Base-by-base conservation (phyloP, 2,329 filamentous ascomycete species). In the Herpotrichia juniperi region DNA sequence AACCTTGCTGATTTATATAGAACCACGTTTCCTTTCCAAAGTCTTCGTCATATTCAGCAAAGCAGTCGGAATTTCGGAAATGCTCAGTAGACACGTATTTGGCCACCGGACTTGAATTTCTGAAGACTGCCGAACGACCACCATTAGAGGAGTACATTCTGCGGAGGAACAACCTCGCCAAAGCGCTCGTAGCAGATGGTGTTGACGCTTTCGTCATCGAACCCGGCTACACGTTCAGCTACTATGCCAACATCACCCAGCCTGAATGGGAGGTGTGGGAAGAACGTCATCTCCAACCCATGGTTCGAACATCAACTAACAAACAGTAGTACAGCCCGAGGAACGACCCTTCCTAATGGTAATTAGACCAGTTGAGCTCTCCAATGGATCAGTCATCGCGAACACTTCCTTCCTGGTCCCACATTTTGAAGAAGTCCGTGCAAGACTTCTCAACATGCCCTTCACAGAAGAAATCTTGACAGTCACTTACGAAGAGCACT, bases 201-300 rank as follows among this genome's bases (percentile, higher is more conserved):
- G 68, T 81, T 1, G 83, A 86, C 65, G 84, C 83, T 0, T 87
- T 87, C 56, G 74, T 86, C 1, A 74, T 86, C 1, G 85, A 88
- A 62, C 85, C 85, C 1, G 85, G 85, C 2, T 87, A 86, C 61
- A 85, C 83, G 0, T 87, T 87, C 57, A 80, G 84, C 69, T 85
- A 87, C 66, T 87, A 86, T 61, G 84, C 78, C 42, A 87, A 87
- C 60, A 76, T 84, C 35, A 85, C 82, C 1, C 84, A 87, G 61
- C 67, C 65, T 0, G 81, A 87, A 53, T 87, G 84, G 85, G 84
- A 87, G 56, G 79, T 81, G 0, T 87, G 83, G 83, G 84, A 87
- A 74, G 49, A 32, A 52, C 24, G 49, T 48, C n/a, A 30, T 14
- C 16, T 25, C 31, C 26, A 4, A 3, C 14, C 17, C n/a, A 5